Conservation (phyloP, 306 rosid genomes). For the Vigna reflexopilosa region DNA sequence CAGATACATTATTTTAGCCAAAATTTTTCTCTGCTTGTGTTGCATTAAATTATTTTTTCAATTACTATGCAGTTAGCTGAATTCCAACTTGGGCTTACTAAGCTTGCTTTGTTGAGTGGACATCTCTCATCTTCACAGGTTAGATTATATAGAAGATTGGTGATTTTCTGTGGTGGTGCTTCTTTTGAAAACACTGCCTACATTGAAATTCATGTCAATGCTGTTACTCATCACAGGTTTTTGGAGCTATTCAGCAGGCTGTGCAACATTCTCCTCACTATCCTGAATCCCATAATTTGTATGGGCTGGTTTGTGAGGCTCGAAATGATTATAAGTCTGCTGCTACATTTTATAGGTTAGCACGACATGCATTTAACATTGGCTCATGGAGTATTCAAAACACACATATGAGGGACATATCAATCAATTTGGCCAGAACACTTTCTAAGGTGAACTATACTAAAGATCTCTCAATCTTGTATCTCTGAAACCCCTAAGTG, state of each 20-base stretch:
- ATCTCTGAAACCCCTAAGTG: neutral
- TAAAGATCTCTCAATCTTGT: constrained; percentile 31
- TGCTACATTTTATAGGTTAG: constrained; percentile 70
- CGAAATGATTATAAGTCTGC: constrained; percentile 79
- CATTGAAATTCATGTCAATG: constrained; percentile 34
- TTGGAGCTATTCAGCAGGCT: constrained; percentile 93
- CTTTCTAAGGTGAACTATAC: constrained; percentile 65
- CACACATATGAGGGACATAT: constrained; percentile 62
- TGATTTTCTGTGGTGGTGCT: constrained; percentile 19
- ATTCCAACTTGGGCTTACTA: constrained; percentile 90
- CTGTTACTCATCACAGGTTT: constrained; percentile 62
- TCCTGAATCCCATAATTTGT: constrained; percentile 90
- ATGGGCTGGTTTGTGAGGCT: constrained; percentile 86
- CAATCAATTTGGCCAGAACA: constrained; percentile 85
- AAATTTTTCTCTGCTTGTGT: constrained; percentile 5
- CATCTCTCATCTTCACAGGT: constrained; percentile 92
- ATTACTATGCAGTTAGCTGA: constrained; percentile 76
- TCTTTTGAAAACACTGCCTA: constrained; percentile 26
- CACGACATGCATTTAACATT: constrained; percentile 62
- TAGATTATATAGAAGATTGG: constrained; percentile 39
- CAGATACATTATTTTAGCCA: constrained; percentile 14
- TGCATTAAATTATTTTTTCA: constrained; percentile 16
- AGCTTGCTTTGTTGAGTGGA: constrained; percentile 84
- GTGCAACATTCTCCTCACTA: constrained; percentile 81
- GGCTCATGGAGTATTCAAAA: constrained; percentile 52